phyloP scores from a whole-genome alignment of 345 rosid species.

The Brassica rapa region DNA sequence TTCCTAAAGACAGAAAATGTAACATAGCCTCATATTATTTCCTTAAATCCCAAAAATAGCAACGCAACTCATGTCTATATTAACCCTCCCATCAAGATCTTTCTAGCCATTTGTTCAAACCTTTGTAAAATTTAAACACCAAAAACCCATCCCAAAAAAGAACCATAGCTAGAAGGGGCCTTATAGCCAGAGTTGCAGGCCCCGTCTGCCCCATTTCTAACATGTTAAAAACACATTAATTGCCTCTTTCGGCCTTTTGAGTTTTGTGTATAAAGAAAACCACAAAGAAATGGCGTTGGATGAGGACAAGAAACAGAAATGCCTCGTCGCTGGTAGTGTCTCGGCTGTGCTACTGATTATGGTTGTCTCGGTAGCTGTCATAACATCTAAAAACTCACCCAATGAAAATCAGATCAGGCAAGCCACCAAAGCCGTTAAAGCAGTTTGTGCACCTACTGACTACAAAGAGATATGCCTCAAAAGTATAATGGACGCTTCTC shows the following conservation, averaged over 20 bases:
- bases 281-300: slow-evolving; percentile 16
- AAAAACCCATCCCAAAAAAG: not conserved
- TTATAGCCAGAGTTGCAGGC: slow-evolving; percentile 28
- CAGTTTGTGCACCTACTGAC: slow-evolving; percentile 72
- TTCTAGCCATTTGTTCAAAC: not conserved
- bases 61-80: slow-evolving; percentile 5
- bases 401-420: slow-evolving; percentile 12
- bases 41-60: slow-evolving; percentile 28
- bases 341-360: slow-evolving; percentile 59
- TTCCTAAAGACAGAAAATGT: slow-evolving; percentile 33
- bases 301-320: slow-evolving; percentile 43
- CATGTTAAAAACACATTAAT: not conserved
- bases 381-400: slow-evolving; percentile 25
- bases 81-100: slow-evolving; percentile 16
- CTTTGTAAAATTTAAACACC: slow-evolving; percentile 9
- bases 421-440: slow-evolving; percentile 49
- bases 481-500: slow-evolving; percentile 44
- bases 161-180: slow-evolving; percentile 29
- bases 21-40: slow-evolving; percentile 27
- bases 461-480: slow-evolving; percentile 52
- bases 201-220: slow-evolving; percentile 27
- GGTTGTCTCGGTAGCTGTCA: slow-evolving; percentile 58
- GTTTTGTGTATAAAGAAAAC: not conserved
- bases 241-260: not conserved
- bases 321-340: slow-evolving; percentile 46